Percentiles rank a stretch among this genome's conserved stretches.
Conservation (phyloP, 1,284 basidiomycete species). For the Cronartium quercuum region DNA sequence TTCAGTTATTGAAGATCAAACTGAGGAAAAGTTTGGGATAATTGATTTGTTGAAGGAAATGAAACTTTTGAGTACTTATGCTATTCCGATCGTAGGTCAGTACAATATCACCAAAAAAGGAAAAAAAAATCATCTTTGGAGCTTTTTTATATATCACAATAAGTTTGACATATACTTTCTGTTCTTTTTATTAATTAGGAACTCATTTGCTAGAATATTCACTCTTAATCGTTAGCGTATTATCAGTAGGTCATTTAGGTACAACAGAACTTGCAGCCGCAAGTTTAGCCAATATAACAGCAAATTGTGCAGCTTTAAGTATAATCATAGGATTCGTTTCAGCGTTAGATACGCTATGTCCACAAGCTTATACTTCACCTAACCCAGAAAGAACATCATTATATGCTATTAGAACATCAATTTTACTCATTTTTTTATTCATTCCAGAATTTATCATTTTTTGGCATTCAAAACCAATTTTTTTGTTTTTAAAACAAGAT, state of each 20-base stretch:
- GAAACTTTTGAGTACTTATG: slow-evolving; percentile 59
- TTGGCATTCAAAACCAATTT: slow-evolving; percentile 67
- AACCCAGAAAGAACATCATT: neutral
- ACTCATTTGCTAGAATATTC: slow-evolving; percentile 70
- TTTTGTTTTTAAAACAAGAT: slow-evolving; percentile 75
- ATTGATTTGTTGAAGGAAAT: slow-evolving; percentile 52
- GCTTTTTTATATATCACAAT: neutral
- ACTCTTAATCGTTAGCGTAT: slow-evolving; percentile 64
- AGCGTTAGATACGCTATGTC: slow-evolving; percentile 48
- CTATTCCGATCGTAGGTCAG: slow-evolving; percentile 54
- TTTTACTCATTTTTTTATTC: slow-evolving; percentile 42
- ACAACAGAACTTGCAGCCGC: slow-evolving; percentile 64
- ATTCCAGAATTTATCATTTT: slow-evolving; percentile 44
- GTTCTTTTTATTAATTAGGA: slow-evolving; percentile 50
- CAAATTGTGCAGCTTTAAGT: slow-evolving; percentile 9
- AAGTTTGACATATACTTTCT: slow-evolving; percentile 9
- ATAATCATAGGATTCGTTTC: slow-evolving; percentile 24
- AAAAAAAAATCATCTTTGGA: neutral
- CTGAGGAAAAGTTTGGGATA: neutral
- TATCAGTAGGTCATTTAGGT: slow-evolving; percentile 76
- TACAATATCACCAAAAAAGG: neutral
- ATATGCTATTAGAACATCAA: slow-evolving; percentile 41
- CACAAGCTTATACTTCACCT: slow-evolving; percentile 50
- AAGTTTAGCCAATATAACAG: slow-evolving; percentile 22
- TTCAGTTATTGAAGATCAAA: neutral